Evolutionary conservation across 169 alveolate genomes (phyloP), one percentile per base, ranked within the genome.

Genomic region (Eimeria sp.): DNA sequence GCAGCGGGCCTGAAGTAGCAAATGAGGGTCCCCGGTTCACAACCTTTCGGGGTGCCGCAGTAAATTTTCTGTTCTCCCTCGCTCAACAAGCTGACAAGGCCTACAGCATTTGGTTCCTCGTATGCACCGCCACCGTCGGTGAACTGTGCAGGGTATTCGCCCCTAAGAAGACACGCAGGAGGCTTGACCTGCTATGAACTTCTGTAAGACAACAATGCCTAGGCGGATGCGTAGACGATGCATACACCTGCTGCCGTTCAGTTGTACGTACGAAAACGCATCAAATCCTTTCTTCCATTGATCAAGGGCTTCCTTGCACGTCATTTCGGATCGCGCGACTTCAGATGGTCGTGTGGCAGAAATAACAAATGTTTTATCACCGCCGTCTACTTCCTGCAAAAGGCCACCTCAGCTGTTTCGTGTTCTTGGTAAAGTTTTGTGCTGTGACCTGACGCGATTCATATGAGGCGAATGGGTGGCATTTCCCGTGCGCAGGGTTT

Each of bases 101-200:
- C 93, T 64, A 52, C 93, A 23, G 93, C 93, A 64, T 87, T 62
- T 11, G 83, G 83, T 9, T 87, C 25, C 8, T 18, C 58, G 93
- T 62, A 87, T 16, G n/a, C 40, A 0, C 40, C 93, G 43, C 8
- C 18, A 10, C 56, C 25, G 20, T 87, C 83, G 0, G 13, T 37
- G 82, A 37, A 87, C 62, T 1, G 37, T 43, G 66, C 82, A 87
- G 93, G 93, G 30, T 87, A 33, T 25, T 87, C 3, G 54, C 72
- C 72, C 66, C 93, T 87, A 20, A 56, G 43, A n/a, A 14, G 40
- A 20, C 43, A 46, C 54, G 10, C 64, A 87, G 62, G 16, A 23
- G 52, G 30, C 49, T 4, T 62, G 37, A 0, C 49, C n/a, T 30
- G 74, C 2, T 11, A 20, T 60, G 82, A 1, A 30, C 27, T n/a